Base-by-base conservation (phyloP, 148 eudicot genomes). In the Vaccinium myrtillus region DNA sequence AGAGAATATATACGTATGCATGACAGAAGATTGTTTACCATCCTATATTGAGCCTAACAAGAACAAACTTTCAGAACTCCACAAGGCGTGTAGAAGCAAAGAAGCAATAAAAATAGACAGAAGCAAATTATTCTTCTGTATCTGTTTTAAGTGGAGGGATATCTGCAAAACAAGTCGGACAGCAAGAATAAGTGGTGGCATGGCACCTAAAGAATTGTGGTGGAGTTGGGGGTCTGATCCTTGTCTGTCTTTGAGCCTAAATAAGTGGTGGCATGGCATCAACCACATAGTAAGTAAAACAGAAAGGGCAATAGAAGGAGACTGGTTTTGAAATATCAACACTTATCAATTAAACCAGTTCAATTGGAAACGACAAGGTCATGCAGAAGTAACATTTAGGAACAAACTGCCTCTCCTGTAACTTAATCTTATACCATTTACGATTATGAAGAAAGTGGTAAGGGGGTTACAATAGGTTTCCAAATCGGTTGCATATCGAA, bases 11-110 rank as follows among this genome's bases (percentile, higher is more conserved):
- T 27, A 27, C 30, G 12, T 9, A 14, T 14, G 21, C 5, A 58
- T 14, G 21, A 14, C 15, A 58, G n/a, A 58, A 58, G 61, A 3
- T 58, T 58, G 63, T 58, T 15, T 58, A 43, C 5, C 63, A 14
- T 4, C 19, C 63, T 58, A 58, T 58, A 58, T 15, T 13, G 63
- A 58, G 63, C 16, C 16, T 58, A 58, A 58, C 63, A 58, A 18
- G 21, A 58, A 58, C 63, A 16, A 58, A 58, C 13, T 53, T 53
- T 53, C 55, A 53, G 55, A 53, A 53, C 55, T 53, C 55, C 55
- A 53, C 55, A 8, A 58, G n/a, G n/a, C 19, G 63, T 58, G 63
- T 27, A 85, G 58, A 27, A 54, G 58, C 54, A 75, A 46, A 85
- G 50, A 25, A 54, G 48, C 78, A 75, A 46, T 53, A 14, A 81